Conservation (phyloP, 352 stramenopile genomes). For the Phytophthora melonis region DNA sequence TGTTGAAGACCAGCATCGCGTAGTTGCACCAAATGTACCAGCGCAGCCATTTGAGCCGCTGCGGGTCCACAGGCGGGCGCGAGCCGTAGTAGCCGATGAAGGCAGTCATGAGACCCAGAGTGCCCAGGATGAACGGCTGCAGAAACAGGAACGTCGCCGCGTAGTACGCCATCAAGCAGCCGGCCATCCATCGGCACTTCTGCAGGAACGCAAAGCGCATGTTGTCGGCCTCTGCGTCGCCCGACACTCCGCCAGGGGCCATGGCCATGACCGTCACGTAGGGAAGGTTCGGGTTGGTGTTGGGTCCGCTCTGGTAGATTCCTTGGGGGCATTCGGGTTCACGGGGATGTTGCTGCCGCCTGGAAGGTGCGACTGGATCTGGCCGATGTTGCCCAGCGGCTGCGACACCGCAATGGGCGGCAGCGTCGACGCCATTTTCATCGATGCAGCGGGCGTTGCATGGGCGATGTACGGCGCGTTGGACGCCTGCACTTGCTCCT, state of each 20-base stretch:
- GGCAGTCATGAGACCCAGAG: conserved; percentile 63
- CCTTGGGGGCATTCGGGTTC: conserved; percentile 34
- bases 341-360: conserved; percentile 56
- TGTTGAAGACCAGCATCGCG: conserved; percentile 70
- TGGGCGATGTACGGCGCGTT: conserved; percentile 50
- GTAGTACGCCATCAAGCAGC: conserved; percentile 78
- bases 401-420: conserved; percentile 57
- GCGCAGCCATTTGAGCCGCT: conserved; percentile 76
- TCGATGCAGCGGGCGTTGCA: conserved; percentile 41
- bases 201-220: conserved; percentile 69
- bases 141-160: conserved; percentile 74
- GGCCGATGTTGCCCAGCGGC: conserved; percentile 44
- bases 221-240: conserved; percentile 43
- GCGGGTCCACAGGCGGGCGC: conserved; percentile 62
- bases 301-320: conserved; percentile 22
- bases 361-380: conserved; percentile 45
- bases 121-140: conserved; percentile 75
- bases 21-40: conserved; percentile 81
- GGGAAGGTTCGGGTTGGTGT: conserved; percentile 33
- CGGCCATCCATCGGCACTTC: conserved; percentile 66
- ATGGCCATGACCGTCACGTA: conserved; percentile 50
- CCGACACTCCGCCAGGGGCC: conserved; percentile 29
- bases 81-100: conserved; percentile 75
- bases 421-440: conserved; percentile 40
- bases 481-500: conserved; percentile 28